phyloP scores from a whole-genome alignment of 495 filamentous ascomycete species.

The Emericellopsis terricola region DNA sequence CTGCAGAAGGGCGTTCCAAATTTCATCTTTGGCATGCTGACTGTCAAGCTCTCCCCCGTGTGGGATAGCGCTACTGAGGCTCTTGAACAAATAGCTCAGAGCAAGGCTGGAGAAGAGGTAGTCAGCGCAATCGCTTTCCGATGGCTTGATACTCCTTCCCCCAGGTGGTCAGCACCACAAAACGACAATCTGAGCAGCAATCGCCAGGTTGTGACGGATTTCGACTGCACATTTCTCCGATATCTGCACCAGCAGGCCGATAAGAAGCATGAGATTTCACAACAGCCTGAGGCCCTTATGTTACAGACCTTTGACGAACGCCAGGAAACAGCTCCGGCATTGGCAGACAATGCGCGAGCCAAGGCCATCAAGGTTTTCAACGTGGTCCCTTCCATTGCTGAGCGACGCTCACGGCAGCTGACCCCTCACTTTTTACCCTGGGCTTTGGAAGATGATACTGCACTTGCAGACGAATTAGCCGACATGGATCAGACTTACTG shows the following conservation, averaged over 20 bases:
- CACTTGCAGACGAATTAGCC: constrained; percentile 17
- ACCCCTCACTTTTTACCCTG: constrained; percentile 77
- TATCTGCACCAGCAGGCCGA: constrained; percentile 31
- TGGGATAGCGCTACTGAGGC: constrained; percentile 71
- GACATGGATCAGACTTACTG: constrained; percentile 13
- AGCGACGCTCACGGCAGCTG: constrained; percentile 67
- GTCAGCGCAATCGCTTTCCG: constrained; percentile 57
- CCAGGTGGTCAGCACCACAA: constrained; percentile 19
- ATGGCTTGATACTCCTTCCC: constrained; percentile 52
- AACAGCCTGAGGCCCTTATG: constrained; percentile 27
- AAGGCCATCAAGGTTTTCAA: constrained; percentile 69
- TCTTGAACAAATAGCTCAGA: constrained; percentile 55
- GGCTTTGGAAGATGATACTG: constrained; percentile 33
- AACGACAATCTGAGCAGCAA: constrained; percentile 3
- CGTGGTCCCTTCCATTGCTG: constrained; percentile 54
- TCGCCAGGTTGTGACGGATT: constrained; percentile 35
- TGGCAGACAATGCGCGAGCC: constrained; percentile 33
- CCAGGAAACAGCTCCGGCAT: constrained; percentile 21
- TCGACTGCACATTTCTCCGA: constrained; percentile 62
- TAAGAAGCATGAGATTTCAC: constrained; percentile 17
- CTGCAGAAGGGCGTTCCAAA: constrained; percentile 53
- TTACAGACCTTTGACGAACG: constrained; percentile 27
- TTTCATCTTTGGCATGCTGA: constrained; percentile 80
- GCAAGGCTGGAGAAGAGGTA: constrained; percentile 48
- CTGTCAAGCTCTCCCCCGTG: constrained; percentile 59